Evolutionary conservation across 2,329 filamentous ascomycete species (phyloP).

Genomic region (Trichoderma atroviride): DNA sequence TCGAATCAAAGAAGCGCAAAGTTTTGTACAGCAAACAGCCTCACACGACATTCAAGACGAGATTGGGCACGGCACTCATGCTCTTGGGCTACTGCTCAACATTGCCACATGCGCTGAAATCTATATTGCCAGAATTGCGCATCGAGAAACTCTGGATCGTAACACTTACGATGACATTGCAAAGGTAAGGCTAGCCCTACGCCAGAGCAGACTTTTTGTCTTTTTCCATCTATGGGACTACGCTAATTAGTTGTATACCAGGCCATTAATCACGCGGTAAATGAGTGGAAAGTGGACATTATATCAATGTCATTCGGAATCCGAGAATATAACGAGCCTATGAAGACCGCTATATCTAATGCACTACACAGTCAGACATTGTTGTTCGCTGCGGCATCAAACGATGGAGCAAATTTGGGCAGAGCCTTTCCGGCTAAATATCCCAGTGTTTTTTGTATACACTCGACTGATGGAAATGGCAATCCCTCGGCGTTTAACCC

Average conservation of each 20-base stretch:
- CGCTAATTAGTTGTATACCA: neutral
- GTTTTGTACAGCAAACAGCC: neutral
- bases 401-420: conserved; percentile 6
- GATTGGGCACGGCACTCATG: conserved; percentile 9
- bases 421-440: conserved; percentile 2
- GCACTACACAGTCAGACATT: neutral
- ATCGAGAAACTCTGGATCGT: neutral
- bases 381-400: conserved; percentile 13
- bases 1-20: neutral
- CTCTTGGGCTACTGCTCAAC: neutral
- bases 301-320: conserved; percentile 12
- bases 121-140: neutral
- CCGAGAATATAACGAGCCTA: neutral
- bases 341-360: neutral
- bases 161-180: neutral
- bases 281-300: conserved; percentile 1
- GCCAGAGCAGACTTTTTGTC: neutral
- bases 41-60: neutral
- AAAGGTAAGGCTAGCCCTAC: neutral
- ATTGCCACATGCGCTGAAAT: conserved; percentile 4
- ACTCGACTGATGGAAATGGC: conserved; percentile 6
- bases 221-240: neutral
- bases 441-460: conserved; percentile 8
- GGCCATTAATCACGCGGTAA: neutral
- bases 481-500: conserved; percentile 7